Conservation (phyloP, 768 basidiomycete genomes). For the Russula brevipes region DNA sequence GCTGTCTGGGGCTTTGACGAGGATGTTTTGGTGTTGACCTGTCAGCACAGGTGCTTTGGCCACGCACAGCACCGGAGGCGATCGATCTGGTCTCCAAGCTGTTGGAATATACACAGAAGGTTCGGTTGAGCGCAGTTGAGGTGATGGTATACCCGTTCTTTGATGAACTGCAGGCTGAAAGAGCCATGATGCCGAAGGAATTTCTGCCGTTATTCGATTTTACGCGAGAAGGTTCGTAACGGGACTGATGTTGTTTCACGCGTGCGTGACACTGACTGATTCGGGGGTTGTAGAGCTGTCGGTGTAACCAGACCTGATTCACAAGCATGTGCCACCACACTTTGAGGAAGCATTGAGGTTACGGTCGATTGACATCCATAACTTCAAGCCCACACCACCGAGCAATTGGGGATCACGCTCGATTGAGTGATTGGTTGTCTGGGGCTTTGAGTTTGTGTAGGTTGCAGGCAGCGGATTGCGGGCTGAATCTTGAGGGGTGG, state of each 20-base stretch:
- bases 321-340: constrained; percentile 83
- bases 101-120: constrained; percentile 96
- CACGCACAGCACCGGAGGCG: constrained; percentile 92
- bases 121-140: constrained; percentile 83
- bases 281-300: constrained; percentile 70
- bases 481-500: too few relatives aligned
- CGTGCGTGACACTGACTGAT: not conserved
- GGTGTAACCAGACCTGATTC: constrained; percentile 90
- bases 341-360: constrained; percentile 85
- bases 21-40: too few relatives aligned
- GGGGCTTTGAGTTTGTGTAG: too few relatives aligned
- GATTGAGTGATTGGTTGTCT: constrained; percentile 59
- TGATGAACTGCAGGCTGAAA: constrained; percentile 88
- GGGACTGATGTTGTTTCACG: too few relatives aligned
- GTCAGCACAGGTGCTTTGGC: constrained; percentile 80
- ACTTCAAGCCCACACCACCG: constrained; percentile 95
- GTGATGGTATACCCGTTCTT: constrained; percentile 96
- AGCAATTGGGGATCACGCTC: constrained; percentile 89
- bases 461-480: too few relatives aligned
- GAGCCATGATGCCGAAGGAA: constrained; percentile 92
- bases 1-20: too few relatives aligned
- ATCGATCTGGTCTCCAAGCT: constrained; percentile 94
- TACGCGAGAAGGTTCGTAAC: constrained; percentile 81
- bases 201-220: constrained; percentile 95
- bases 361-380: constrained; percentile 80